Conservation (phyloP, 768 basidiomycete species). For the Gloeopeniophorella convolvens region DNA sequence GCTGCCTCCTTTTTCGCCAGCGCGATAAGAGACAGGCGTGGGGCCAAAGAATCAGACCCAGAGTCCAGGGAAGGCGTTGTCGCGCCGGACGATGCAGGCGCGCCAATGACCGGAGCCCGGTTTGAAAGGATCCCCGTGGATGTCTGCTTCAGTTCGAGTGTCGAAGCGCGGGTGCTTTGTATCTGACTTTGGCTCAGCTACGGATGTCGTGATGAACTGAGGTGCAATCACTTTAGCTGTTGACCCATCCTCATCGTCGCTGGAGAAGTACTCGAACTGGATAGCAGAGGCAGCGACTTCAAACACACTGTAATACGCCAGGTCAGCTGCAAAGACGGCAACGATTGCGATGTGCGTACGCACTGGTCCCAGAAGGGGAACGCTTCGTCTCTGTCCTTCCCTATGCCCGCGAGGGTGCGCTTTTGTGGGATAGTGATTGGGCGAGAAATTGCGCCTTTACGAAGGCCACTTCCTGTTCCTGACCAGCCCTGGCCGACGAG, state of each 20-base stretch:
- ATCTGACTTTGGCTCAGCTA: no score
- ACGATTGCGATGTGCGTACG: constrained; percentile 28
- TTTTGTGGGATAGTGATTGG: constrained; percentile 81
- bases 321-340: background rate
- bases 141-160: constrained; percentile 46
- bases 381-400: constrained; percentile 90
- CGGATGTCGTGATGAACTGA: no score
- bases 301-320: constrained; percentile 61
- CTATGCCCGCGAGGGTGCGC: constrained; percentile 77
- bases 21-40: constrained; percentile 47
- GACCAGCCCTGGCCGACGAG: constrained; percentile 83
- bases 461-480: constrained; percentile 80
- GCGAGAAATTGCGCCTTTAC: constrained; percentile 67
- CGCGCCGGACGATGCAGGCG: constrained; percentile 37
- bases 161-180: constrained; percentile 7
- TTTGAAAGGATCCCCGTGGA: constrained; percentile 72
- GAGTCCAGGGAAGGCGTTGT: constrained; percentile 33
- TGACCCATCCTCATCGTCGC: constrained; percentile 37
- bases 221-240: constrained; percentile 12
- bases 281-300: constrained; percentile 79
- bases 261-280: constrained; percentile 51
- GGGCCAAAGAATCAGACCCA: constrained; percentile 23
- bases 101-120: constrained; percentile 48
- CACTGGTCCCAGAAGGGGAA: constrained; percentile 99
- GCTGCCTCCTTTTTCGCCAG: constrained; percentile 77